phyloP scores from a whole-genome alignment of 495 filamentous ascomycete species.

The Hypoxylon perforatum region DNA sequence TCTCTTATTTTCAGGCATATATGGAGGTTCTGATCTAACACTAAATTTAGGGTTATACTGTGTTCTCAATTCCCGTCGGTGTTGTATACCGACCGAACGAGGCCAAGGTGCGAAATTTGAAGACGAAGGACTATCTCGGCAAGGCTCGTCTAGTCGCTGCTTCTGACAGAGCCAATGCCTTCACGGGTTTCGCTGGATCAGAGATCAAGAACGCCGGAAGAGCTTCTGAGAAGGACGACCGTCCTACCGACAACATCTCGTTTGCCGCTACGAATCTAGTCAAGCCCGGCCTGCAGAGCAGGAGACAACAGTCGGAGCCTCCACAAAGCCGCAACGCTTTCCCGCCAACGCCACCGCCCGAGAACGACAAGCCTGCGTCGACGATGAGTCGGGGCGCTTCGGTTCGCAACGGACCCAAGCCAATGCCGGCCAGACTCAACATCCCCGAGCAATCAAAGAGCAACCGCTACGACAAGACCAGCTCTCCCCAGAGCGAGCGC shows the following conservation, averaged over 20 bases:
- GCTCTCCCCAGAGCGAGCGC: conserved; percentile 57
- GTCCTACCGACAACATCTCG: conserved; percentile 81
- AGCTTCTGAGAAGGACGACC: conserved; percentile 69
- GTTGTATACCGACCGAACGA: conserved; percentile 95
- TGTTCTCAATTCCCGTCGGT: conserved; percentile 98
- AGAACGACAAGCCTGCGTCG: conserved; percentile 69
- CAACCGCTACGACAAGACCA: conserved; percentile 60
- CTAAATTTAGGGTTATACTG: conserved; percentile 83
- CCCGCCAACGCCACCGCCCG: conserved; percentile 95
- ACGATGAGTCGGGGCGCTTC: conserved; percentile 62
- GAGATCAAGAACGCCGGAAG: conserved; percentile 71
- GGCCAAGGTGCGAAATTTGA: conserved; percentile 97
- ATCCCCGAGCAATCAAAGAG: conserved; percentile 60
- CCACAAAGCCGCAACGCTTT: conserved; percentile 83
- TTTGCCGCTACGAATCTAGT: conserved; percentile 92
- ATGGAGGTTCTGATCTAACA: conserved; percentile 37
- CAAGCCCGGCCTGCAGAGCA: conserved; percentile 79
- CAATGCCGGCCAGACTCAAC: conserved; percentile 63
- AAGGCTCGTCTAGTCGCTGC: conserved; percentile 94
- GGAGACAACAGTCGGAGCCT: conserved; percentile 88
- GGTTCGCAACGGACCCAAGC: conserved; percentile 64
- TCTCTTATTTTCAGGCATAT: neutral
- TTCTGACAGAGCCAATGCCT: conserved; percentile 80
- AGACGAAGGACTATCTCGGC: conserved; percentile 95
- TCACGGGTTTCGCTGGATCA: conserved; percentile 78